Evolutionary conservation across 768 basidiomycete species (phyloP), one percentile per base, ranked within the genome.

Genomic region (Tricholoma flavovirens): DNA sequence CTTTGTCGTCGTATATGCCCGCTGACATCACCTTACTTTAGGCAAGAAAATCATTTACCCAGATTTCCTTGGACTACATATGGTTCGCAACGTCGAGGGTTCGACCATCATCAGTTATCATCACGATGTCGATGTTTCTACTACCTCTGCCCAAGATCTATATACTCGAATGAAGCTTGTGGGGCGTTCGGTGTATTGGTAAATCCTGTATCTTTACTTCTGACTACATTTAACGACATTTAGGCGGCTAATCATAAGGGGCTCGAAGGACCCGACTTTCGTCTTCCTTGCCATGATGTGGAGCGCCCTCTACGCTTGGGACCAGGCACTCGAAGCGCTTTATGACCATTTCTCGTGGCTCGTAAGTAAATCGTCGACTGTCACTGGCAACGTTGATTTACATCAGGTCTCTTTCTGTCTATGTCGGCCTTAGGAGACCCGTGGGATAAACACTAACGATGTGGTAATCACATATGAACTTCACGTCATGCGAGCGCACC

Each of bases 231-330:
- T 17, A 19, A 42, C 17, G 40, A 42, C 17, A 42, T 1, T 12
- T 19, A 42, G 40, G 40, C 40, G 9, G 24, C 53, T 53, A 43
- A 67, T 67, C n/a, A 58, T 67, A 21, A 53, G 56, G 32, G 59
- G 56, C 6, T 62, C 60, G 1, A 42, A 42, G 9, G 40, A 42
- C 4, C 3, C 17, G 4, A 42, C 40, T 42, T 19, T 42, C 3
- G 17, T 10, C 19, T 19, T 42, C 19, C 40, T 42, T 19, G 40
- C 17, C 40, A 42, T 42, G 17, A 6, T 42, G 8, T 42, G 40
- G 40, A 42, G 40, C 19, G 40, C 40, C 19, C 17, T 42, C 19
- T 42, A 42, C 11, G 40, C 40, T 21, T 42, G 40, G 40, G 40
- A 42, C 17, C 8, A 42, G 17, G 40, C 40, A 9, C 1, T 42